Conservation (phyloP, 441 rosid genomes). For the Raphanus hybrid region DNA sequence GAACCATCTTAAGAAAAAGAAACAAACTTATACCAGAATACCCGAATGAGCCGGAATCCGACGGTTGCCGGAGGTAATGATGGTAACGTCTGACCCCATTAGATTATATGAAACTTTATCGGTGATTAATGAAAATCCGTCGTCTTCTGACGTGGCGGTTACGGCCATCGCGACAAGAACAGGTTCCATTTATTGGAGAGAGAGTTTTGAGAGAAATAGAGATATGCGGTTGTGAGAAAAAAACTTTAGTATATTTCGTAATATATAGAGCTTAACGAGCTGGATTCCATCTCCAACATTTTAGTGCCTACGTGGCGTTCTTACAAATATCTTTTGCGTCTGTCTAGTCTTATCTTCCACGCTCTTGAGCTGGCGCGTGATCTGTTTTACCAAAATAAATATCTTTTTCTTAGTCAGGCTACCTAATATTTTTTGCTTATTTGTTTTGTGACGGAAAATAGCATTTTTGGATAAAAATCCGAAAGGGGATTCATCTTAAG, state of each 20-base stretch:
- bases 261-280: slow-evolving; percentile 11
- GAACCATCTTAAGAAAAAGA: background rate
- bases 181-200: slow-evolving; percentile 33
- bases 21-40: slow-evolving; percentile 54
- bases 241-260: slow-evolving; percentile 6
- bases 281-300: slow-evolving; percentile 23
- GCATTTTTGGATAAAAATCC: slow-evolving; percentile 8
- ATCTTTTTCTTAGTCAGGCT: background rate
- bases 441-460: background rate
- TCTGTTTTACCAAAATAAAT: slow-evolving; percentile 13
- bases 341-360: slow-evolving; percentile 17
- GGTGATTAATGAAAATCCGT: slow-evolving; percentile 31
- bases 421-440: background rate
- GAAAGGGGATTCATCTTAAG: background rate
- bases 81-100: slow-evolving; percentile 50
- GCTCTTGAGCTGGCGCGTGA: slow-evolving; percentile 12
- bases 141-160: slow-evolving; percentile 17
- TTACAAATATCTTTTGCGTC: slow-evolving; percentile 19
- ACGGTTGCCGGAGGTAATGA: slow-evolving; percentile 72
- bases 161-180: slow-evolving; percentile 18
- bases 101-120: slow-evolving; percentile 17
- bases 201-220: slow-evolving; percentile 10
- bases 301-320: slow-evolving; percentile 24
- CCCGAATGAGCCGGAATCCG: slow-evolving; percentile 76
- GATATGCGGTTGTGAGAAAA: slow-evolving; percentile 9